Conservation (phyloP, 805 yeast species). For the Crinitomyces ghanaensis region DNA sequence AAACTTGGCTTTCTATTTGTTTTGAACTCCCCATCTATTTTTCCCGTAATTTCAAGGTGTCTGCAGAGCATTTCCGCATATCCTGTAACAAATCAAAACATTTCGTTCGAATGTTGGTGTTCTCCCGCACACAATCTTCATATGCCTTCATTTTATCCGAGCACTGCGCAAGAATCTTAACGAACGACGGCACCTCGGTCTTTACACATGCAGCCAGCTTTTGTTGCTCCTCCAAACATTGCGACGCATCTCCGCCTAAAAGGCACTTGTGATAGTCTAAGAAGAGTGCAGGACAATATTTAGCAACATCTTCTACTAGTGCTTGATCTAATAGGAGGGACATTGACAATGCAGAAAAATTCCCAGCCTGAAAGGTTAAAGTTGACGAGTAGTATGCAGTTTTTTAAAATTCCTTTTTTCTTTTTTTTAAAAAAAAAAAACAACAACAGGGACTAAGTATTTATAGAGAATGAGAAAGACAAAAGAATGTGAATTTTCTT, state of each 20-base stretch:
- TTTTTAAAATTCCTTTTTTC: too few relatives aligned
- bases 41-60: constrained; percentile 18
- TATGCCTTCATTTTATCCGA: constrained; percentile 45
- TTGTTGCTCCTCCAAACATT: constrained; percentile 45
- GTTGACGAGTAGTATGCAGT: too few relatives aligned
- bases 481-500: too few relatives aligned
- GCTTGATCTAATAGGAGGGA: constrained; percentile 53
- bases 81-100: constrained; percentile 44
- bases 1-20: too few relatives aligned
- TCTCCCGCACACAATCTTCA: constrained; percentile 49
- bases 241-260: constrained; percentile 38
- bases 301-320: constrained; percentile 66
- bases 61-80: constrained; percentile 55
- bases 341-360: too few relatives aligned
- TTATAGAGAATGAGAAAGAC: too few relatives aligned
- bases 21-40: too few relatives aligned
- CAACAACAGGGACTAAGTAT: too few relatives aligned
- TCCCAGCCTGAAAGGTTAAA: too few relatives aligned
- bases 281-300: constrained; percentile 62
- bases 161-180: constrained; percentile 54
- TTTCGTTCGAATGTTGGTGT: constrained; percentile 33
- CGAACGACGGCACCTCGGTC: constrained; percentile 56
- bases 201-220: constrained; percentile 53
- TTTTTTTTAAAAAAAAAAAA: too few relatives aligned
- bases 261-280: constrained; percentile 66